Percentiles rank a stretch among this genome's conserved stretches.
phyloP scores from a whole-genome alignment of 495 filamentous ascomycete species.

The Trichoderma erinaceum region DNA sequence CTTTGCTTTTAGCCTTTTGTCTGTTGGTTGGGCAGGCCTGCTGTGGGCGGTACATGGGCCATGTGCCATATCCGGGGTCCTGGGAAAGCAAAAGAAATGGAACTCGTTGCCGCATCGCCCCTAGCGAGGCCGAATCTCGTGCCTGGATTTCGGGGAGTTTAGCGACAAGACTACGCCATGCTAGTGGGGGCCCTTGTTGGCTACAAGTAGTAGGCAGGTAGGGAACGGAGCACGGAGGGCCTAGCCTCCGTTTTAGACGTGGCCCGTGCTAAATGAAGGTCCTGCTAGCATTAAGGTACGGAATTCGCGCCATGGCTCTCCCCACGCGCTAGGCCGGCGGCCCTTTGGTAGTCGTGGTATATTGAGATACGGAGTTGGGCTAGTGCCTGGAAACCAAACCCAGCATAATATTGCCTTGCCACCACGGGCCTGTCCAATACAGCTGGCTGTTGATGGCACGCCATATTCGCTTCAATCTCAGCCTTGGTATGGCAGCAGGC shows the following conservation, averaged over 20 bases:
- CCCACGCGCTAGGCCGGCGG: not conserved
- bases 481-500: no score
- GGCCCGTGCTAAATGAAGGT: constrained; percentile 8
- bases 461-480: not conserved
- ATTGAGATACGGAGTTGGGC: not conserved
- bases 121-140: constrained; percentile 11
- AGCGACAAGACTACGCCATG: not conserved
- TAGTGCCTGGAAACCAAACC: not conserved
- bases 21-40: not conserved
- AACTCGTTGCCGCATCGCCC: not conserved
- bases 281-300: not conserved
- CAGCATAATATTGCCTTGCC: no score
- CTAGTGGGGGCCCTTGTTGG: not conserved
- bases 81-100: not conserved
- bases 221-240: not conserved
- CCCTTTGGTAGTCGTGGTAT: not conserved
- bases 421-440: not conserved
- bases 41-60: not conserved
- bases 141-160: constrained; percentile 7
- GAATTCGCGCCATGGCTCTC: not conserved
- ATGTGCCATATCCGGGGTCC: not conserved
- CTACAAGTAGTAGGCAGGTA: no score
- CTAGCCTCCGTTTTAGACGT: constrained; percentile 9
- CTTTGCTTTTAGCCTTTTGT: not conserved
- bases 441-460: not conserved